phyloP scores from a whole-genome alignment of 768 basidiomycete species.

The Dioszegia aurantiaca region DNA sequence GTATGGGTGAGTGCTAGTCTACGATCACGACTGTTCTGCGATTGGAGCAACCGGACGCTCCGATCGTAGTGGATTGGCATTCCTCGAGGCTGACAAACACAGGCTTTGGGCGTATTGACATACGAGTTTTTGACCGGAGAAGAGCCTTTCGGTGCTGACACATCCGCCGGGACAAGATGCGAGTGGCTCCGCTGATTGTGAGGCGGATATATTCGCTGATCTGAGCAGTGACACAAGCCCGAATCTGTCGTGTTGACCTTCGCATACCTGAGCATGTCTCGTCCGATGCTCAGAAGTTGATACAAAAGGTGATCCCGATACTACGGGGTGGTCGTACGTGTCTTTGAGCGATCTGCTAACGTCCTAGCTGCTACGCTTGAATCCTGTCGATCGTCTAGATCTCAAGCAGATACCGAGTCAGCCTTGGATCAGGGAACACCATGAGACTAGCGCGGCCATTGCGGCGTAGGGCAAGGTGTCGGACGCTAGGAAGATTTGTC shows the following conservation, averaged over 20 bases:
- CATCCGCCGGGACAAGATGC: conserved; percentile 29
- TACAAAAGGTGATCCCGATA: conserved; percentile 54
- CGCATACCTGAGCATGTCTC: conserved; percentile 62
- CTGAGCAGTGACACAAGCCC: conserved; percentile 68
- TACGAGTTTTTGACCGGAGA: conserved; percentile 89
- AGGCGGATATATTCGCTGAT: no score
- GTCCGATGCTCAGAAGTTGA: conserved; percentile 63
- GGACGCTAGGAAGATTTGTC: no score
- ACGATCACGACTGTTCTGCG: no score
- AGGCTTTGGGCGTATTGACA: conserved; percentile 84
- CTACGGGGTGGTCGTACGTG: no score
- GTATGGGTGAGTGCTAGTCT: conserved; percentile 63
- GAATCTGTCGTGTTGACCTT: conserved; percentile 68
- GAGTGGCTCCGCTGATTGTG: conserved; percentile 18
- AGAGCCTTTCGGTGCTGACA: conserved; percentile 70
- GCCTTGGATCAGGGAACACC: conserved; percentile 65
- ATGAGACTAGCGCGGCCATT: background rate
- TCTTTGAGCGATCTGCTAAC: background rate
- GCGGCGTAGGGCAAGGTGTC: no score
- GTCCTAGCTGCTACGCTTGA: conserved; percentile 69
- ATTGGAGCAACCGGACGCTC: no score
- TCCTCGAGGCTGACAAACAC: conserved; percentile 11
- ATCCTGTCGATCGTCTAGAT: conserved; percentile 70
- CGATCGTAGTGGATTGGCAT: no score
- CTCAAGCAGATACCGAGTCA: conserved; percentile 73